A percentile compares a stretch with the other conserved stretches of the same genome.
Conservation (phyloP, 2,329 filamentous ascomycete genomes). For the Paradendryphiella salina region DNA sequence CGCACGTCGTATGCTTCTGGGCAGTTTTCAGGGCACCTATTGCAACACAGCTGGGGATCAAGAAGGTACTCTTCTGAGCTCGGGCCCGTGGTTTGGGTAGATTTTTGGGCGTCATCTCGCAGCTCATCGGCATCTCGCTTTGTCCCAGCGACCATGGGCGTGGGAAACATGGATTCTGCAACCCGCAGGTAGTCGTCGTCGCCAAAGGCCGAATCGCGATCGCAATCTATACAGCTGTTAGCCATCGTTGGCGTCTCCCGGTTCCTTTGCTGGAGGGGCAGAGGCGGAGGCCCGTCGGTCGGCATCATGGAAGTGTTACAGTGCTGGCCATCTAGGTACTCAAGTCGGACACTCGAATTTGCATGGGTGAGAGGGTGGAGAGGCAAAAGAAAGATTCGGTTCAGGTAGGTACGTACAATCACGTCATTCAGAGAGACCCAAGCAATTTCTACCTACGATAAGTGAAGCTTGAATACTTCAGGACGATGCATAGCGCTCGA, state of each 20-base stretch:
- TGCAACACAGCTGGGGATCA: conserved; percentile 28
- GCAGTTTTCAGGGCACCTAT: conserved; percentile 32
- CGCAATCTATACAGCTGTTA: conserved; percentile 34
- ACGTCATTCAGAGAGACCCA: conserved; percentile 1
- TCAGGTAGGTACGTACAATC: background rate
- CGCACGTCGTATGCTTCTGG: conserved; percentile 26
- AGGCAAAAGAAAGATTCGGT: background rate
- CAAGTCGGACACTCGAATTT: conserved; percentile 4
- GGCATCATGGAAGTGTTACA: conserved; percentile 8
- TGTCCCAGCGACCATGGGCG: conserved; percentile 35
- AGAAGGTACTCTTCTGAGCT: conserved; percentile 15
- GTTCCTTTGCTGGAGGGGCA: conserved; percentile 1
- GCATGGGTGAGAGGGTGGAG: background rate
- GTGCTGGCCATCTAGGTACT: conserved; percentile 13
- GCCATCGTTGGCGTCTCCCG: conserved; percentile 29
- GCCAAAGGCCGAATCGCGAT: conserved; percentile 40
- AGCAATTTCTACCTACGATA: background rate
- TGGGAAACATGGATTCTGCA: conserved; percentile 35
- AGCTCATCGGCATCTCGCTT: conserved; percentile 38
- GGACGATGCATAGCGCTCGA: background rate
- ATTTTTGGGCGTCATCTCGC: conserved; percentile 20
- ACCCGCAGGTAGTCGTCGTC: conserved; percentile 34
- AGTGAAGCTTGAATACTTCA: conserved; percentile 1
- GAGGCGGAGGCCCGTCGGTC: conserved; percentile 3
- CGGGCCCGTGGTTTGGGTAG: conserved; percentile 18